Percentiles rank a stretch among this genome's conserved stretches.
These are phyloP conservation scores for Sapria himalayana DNA, from an alignment of 345 rosid genomes.

Conservation along the genomic window DNA sequence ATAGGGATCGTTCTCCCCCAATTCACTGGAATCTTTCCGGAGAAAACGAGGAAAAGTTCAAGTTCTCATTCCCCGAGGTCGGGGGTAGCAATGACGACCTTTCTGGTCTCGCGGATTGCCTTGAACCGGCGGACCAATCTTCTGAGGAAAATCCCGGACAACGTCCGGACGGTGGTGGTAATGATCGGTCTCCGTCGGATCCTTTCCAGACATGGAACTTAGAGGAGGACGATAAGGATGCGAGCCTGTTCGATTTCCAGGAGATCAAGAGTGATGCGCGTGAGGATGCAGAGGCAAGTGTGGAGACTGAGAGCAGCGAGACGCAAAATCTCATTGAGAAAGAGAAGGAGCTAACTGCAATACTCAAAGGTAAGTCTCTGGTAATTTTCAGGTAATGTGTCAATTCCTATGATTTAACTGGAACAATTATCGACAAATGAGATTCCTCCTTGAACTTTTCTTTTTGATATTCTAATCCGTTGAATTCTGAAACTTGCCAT, in stretches of 20 bases:
- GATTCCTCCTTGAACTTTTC: no score
- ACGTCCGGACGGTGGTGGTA: not conserved
- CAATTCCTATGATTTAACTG: not conserved
- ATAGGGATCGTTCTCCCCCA: conserved; percentile 10
- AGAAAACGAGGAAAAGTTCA: conserved; percentile 22
- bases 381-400: not conserved
- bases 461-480: no score
- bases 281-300: conserved; percentile 8
- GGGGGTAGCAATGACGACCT: not conserved
- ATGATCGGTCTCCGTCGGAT: no score
- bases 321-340: conserved; percentile 23
- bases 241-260: conserved; percentile 20
- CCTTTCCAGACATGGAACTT: conserved; percentile 27
- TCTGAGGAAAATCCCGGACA: conserved; percentile 4
- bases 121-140: conserved; percentile 17
- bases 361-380: conserved; percentile 32
- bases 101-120: conserved; percentile 10
- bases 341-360: conserved; percentile 35
- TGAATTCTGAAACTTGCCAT: no score
- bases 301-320: conserved; percentile 15
- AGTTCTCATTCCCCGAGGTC: conserved; percentile 12
- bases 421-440: no score
- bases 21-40: conserved; percentile 30
- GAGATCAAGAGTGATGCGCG: conserved; percentile 11
- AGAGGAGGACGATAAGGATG: conserved; percentile 18